phyloP scores from a whole-genome alignment of 108 stramenopile genomes.

The Skeletonema marinoi region DNA sequence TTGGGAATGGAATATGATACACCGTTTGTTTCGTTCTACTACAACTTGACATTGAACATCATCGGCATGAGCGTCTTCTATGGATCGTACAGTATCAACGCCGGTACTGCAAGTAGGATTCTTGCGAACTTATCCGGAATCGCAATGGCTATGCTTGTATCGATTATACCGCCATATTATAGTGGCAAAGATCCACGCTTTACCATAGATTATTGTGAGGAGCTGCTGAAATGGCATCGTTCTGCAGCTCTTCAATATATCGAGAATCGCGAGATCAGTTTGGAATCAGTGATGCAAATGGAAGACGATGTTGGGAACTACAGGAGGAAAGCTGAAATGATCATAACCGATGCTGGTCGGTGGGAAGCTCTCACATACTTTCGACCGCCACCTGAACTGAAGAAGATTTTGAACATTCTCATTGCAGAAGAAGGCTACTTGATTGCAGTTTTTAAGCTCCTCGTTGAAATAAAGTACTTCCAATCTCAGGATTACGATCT shows the following conservation, averaged over 20 bases:
- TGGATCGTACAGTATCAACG: background rate
- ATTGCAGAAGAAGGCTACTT: background rate
- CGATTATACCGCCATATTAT: background rate
- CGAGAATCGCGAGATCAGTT: background rate
- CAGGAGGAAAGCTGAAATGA: background rate
- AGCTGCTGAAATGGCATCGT: background rate
- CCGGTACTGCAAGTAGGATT: background rate
- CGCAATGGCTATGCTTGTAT: background rate
- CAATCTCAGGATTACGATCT: background rate
- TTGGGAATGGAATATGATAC: background rate
- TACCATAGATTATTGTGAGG: background rate
- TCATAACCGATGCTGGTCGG: background rate
- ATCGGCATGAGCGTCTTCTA: background rate
- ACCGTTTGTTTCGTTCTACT: background rate
- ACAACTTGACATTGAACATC: background rate
- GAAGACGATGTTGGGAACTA: background rate
- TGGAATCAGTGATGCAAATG: background rate
- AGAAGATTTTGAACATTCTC: background rate
- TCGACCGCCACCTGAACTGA: background rate
- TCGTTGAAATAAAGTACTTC: background rate
- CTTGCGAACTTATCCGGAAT: background rate
- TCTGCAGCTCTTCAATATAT: background rate
- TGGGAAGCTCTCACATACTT: background rate
- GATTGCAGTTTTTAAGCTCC: background rate
- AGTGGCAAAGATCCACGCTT: background rate